A percentile compares a stretch with the other conserved stretches of the same genome.
These are phyloP conservation scores for Medicago truncatula DNA, from an alignment of 306 rosid genomes.

Conservation along the genomic window MtrunA17r5.0-ANR NC_053044.1:52905001-52905500, in stretches of 20 bases:
- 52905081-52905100: conserved; percentile 44
- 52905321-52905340: conserved; percentile 17
- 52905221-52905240: conserved; percentile 27
- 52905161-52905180: conserved; percentile 57
- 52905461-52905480: background rate
- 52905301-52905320: conserved; percentile 11
- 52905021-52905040: conserved; percentile 53
- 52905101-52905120: conserved; percentile 36
- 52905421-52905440: background rate
- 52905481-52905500: background rate
- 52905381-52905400: conserved; percentile 30
- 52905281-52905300: background rate
- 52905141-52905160: conserved; percentile 50
- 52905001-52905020: conserved; percentile 39
- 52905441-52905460: background rate
- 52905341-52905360: background rate
- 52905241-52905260: background rate
- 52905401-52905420: background rate
- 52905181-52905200: conserved; percentile 44
- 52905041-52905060: background rate
- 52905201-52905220: conserved; percentile 60
- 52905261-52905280: background rate
- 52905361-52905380: conserved; percentile 23
- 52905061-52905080: conserved; percentile 34
- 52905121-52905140: conserved; percentile 27